phyloP scores from a whole-genome alignment of 75 land plant genomes.

The Picea sitchensis region DNA sequence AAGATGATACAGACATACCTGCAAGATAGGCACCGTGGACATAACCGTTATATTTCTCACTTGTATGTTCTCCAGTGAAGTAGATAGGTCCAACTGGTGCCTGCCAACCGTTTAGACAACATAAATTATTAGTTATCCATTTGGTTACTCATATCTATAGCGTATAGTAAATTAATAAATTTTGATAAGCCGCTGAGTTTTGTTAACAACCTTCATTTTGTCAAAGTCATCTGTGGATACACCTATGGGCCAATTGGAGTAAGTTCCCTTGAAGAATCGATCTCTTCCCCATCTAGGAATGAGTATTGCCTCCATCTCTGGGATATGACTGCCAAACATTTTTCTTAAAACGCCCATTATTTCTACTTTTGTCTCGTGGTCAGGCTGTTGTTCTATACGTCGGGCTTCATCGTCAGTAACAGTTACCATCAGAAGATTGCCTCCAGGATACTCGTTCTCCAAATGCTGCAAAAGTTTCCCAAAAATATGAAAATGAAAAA shows the following conservation, averaged over 20 bases:
- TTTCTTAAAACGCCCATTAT: constrained; percentile 62
- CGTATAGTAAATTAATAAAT: too few relatives aligned
- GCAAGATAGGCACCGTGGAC: constrained; percentile 61
- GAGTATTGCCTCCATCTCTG: constrained; percentile 53
- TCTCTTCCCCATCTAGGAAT: constrained; percentile 57
- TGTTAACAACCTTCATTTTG: background rate
- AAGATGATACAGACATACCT: constrained; percentile 15
- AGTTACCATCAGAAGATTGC: constrained; percentile 69
- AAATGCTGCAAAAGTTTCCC: constrained; percentile 40
- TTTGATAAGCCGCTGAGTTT: too few relatives aligned
- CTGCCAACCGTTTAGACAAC: constrained; percentile 12
- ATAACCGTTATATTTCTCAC: constrained; percentile 54
- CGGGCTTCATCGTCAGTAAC: constrained; percentile 78
- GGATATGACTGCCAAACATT: constrained; percentile 68
- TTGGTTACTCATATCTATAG: background rate
- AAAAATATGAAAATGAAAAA: too few relatives aligned
- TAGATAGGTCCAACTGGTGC: constrained; percentile 56
- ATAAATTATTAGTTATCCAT: background rate
- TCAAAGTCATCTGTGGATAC: constrained; percentile 19
- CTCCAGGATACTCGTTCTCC: constrained; percentile 72
- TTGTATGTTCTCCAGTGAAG: constrained; percentile 69
- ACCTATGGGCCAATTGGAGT: constrained; percentile 46
- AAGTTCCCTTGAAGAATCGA: constrained; percentile 27
- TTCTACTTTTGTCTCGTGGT: constrained; percentile 52
- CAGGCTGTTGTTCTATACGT: constrained; percentile 67